These are phyloP conservation scores for Adansonia madagascariensis DNA, from an alignment of 441 rosid species.

Conservation along the genomic window DNA sequence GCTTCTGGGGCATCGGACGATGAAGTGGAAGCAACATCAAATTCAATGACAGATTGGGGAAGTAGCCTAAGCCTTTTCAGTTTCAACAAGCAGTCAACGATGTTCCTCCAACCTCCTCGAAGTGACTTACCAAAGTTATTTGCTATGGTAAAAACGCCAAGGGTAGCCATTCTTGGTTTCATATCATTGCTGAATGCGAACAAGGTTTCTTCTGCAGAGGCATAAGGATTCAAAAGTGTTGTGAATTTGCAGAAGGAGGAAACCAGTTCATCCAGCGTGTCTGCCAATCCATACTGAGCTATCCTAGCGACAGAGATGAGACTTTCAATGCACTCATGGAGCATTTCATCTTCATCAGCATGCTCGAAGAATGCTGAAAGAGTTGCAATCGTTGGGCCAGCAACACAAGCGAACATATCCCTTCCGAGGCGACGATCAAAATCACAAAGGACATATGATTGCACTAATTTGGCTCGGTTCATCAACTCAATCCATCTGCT, in stretches of 20 bases:
- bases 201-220: constrained; percentile 85
- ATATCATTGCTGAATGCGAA: constrained; percentile 79
- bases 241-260: constrained; percentile 85
- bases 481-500: constrained; percentile 79
- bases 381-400: constrained; percentile 87
- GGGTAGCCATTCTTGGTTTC: constrained; percentile 91
- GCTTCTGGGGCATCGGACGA: constrained; percentile 37
- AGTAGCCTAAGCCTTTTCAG: constrained; percentile 82
- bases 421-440: constrained; percentile 72
- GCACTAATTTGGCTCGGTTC: constrained; percentile 52
- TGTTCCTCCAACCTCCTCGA: constrained; percentile 87
- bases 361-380: constrained; percentile 85
- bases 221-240: constrained; percentile 79
- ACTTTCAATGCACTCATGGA: constrained; percentile 88
- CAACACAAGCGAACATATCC: constrained; percentile 84
- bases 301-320: constrained; percentile 78
- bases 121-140: constrained; percentile 79
- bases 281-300: constrained; percentile 75
- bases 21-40: constrained; percentile 43
- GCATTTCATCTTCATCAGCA: constrained; percentile 82
- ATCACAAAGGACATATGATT: constrained; percentile 54
- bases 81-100: constrained; percentile 80
- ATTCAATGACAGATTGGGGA: constrained; percentile 71
- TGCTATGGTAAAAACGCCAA: constrained; percentile 84
- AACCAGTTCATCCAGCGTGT: constrained; percentile 80